phyloP scores from a whole-genome alignment of 768 basidiomycete species.

The Boletus tomentosulus region DNA sequence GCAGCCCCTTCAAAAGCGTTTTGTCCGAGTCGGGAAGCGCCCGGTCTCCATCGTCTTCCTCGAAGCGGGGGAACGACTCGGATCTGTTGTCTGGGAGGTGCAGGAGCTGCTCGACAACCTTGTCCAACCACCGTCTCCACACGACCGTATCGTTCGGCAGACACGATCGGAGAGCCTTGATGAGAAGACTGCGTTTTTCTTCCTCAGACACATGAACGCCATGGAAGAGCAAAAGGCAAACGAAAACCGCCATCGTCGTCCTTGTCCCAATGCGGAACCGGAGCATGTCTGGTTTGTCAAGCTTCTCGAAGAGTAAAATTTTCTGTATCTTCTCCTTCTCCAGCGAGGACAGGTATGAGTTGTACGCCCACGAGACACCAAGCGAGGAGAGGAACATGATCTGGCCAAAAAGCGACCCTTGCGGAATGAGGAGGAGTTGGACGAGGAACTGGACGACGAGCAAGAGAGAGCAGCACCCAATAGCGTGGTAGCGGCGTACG shows the following conservation, averaged over 20 bases:
- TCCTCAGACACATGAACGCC: not conserved
- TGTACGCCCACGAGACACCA: slow-evolving; percentile 32
- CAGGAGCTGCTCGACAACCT: not conserved
- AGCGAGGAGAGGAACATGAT: slow-evolving; percentile 31
- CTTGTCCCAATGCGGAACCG: slow-evolving; percentile 10
- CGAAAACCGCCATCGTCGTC: slow-evolving; percentile 24
- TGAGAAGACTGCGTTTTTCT: not conserved
- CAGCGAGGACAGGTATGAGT: slow-evolving; percentile 31
- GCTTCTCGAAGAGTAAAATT: slow-evolving; percentile 7
- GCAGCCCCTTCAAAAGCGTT: not conserved
- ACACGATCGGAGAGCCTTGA: not conserved
- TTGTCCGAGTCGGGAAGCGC: not conserved
- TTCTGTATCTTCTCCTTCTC: slow-evolving; percentile 29
- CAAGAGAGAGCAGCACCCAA: slow-evolving; percentile 26
- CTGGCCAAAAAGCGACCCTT: slow-evolving; percentile 32
- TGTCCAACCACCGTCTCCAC: not conserved
- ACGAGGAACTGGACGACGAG: slow-evolving; percentile 29
- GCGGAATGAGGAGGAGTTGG: slow-evolving; percentile 33
- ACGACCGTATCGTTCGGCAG: not conserved
- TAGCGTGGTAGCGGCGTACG: slow-evolving; percentile 3
- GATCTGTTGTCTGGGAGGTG: not conserved
- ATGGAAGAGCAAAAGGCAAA: slow-evolving; percentile 18
- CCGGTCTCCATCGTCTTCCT: not conserved
- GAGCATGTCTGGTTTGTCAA: not conserved
- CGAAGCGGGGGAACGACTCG: no score